A percentile compares a stretch with the other conserved stretches of the same genome.
Conservation (phyloP, 2,329 filamentous ascomycete genomes). For the Aspergillus fumigatiaffinis region DNA sequence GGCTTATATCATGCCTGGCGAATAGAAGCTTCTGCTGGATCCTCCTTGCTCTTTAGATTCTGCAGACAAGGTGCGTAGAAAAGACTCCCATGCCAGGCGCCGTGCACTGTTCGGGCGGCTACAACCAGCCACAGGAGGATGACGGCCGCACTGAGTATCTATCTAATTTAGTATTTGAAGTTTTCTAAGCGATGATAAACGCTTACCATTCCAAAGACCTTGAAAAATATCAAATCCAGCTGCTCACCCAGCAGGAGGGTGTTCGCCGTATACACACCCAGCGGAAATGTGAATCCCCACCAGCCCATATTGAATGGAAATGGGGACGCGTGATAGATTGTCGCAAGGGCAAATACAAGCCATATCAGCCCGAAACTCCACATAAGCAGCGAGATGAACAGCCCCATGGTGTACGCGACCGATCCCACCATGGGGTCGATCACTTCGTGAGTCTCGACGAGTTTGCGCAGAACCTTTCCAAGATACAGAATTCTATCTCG, state of each 20-base stretch:
- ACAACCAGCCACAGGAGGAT: slow-evolving; percentile 51
- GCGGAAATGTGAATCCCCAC: slow-evolving; percentile 57
- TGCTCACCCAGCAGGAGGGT: slow-evolving; percentile 43
- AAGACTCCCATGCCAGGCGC: slow-evolving; percentile 44
- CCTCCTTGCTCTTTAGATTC: slow-evolving; percentile 25
- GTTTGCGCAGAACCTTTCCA: slow-evolving; percentile 38
- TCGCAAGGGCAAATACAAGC: slow-evolving; percentile 52
- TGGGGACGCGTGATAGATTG: slow-evolving; percentile 33
- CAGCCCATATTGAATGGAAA: slow-evolving; percentile 60
- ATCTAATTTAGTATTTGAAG: background rate
- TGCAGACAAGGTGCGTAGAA: slow-evolving; percentile 50
- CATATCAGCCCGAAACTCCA: slow-evolving; percentile 56
- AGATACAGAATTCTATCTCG: slow-evolving; percentile 46
- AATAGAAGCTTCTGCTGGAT: background rate
- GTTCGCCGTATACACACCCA: slow-evolving; percentile 46
- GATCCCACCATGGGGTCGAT: slow-evolving; percentile 44
- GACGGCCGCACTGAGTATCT: slow-evolving; percentile 46
- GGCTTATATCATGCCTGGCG: slow-evolving; percentile 1
- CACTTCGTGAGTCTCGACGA: slow-evolving; percentile 40
- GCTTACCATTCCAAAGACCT: slow-evolving; percentile 47
- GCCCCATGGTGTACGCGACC: slow-evolving; percentile 57
- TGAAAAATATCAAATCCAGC: slow-evolving; percentile 51
- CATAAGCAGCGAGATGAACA: slow-evolving; percentile 51
- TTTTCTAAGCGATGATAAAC: background rate
- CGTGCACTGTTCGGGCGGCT: slow-evolving; percentile 41